Evolutionary conservation across 345 rosid genomes (phyloP).

Genomic region (Populus pruinosa): DNA sequence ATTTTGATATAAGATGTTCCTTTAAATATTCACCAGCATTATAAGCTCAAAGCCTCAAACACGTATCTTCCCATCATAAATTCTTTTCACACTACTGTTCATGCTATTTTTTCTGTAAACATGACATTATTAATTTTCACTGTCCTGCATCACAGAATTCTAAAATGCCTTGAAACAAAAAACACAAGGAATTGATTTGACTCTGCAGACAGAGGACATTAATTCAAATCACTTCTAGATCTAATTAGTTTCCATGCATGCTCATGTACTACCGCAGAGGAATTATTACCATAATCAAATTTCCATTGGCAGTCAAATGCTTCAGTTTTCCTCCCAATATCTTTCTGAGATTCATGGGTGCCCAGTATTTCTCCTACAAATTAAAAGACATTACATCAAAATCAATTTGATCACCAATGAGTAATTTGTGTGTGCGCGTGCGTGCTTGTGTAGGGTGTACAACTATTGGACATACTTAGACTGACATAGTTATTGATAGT

Average conservation of each 20-base stretch:
- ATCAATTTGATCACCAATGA: conserved; percentile 8
- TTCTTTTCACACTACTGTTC: neutral
- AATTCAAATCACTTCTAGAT: neutral
- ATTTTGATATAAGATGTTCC: neutral
- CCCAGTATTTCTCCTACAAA: conserved; percentile 68
- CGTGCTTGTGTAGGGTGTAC: neutral
- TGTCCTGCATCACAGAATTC: neutral
- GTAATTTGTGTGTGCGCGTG: neutral
- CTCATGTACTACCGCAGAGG: neutral
- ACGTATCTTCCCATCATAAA: neutral
- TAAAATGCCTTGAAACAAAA: neutral
- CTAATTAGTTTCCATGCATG: neutral
- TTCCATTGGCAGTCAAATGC: conserved; percentile 66
- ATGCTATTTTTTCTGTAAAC: neutral
- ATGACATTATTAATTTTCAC: neutral
- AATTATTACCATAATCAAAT: conserved; percentile 65
- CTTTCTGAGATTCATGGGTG: conserved; percentile 69
- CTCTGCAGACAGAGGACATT: neutral
- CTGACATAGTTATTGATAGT: neutral
- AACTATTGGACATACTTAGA: neutral
- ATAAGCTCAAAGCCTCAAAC: neutral
- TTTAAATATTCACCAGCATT: neutral
- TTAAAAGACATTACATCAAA: conserved; percentile 11
- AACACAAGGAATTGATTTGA: neutral
- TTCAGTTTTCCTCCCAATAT: conserved; percentile 69